Evolutionary conservation across 2,329 filamentous ascomycete species (phyloP), one percentile per base, ranked within the genome.

Genomic region (Xylariales sp.): DNA sequence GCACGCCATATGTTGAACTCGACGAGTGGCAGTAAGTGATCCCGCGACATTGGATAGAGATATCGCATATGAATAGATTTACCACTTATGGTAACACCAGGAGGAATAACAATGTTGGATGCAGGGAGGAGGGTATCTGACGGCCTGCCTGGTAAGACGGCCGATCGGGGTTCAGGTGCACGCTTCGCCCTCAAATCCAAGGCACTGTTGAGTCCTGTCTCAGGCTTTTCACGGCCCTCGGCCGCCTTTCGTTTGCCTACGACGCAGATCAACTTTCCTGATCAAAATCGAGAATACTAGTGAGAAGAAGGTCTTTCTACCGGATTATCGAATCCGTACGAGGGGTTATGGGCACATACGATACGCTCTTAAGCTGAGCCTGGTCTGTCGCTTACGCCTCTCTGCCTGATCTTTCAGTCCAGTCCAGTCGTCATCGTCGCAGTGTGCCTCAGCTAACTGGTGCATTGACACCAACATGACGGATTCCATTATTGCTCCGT

Each of bases 281-380:
- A n/a, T n/a, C n/a, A n/a, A n/a, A n/a, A n/a, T n/a, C n/a, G n/a
- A n/a, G n/a, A n/a, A n/a, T n/a, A n/a, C n/a, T n/a, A n/a, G n/a
- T n/a, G n/a, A n/a, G n/a, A n/a, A n/a, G n/a, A n/a, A n/a, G n/a
- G n/a, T n/a, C n/a, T n/a, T n/a, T n/a, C n/a, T n/a, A n/a, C n/a
- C n/a, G n/a, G n/a, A n/a, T n/a, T n/a, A n/a, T n/a, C n/a, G n/a
- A n/a, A n/a, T n/a, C n/a, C n/a, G n/a, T n/a, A n/a, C n/a, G n/a
- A n/a, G n/a, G n/a, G n/a, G n/a, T n/a, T n/a, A n/a, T 4, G 20
- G 34, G 4, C 16, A 49, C 50, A 49, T 40, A 52, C 50, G 45
- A 41, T 52, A 40, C 36, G 50, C 50, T 35, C 50, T 47, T 15
- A 52, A 45, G 33, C 51, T 51, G 21, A 52, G 40, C 25, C 48